Evolutionary conservation across 305 asterid species (phyloP).

Genomic region (Salvia sclarea): DNA sequence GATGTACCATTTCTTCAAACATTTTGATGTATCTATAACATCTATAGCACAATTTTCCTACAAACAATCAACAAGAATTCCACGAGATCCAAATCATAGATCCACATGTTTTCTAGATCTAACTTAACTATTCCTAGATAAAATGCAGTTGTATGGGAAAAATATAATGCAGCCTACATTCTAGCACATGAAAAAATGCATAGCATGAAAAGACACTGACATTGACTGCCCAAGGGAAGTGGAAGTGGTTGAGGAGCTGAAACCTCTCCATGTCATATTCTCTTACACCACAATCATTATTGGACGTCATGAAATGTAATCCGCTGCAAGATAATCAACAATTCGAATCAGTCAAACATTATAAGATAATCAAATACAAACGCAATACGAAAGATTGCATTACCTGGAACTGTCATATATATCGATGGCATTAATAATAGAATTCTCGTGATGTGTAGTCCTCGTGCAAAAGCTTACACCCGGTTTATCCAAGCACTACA

Average conservation of each 20-base stretch:
- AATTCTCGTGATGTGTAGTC: slow-evolving; percentile 64
- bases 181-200: background rate
- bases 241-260: slow-evolving; percentile 65
- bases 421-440: slow-evolving; percentile 71
- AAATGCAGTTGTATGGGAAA: background rate
- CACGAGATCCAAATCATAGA: background rate
- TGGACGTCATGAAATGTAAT: slow-evolving; percentile 60
- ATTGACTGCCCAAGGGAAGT: slow-evolving; percentile 82
- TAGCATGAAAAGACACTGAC: slow-evolving; percentile 41
- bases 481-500: slow-evolving; percentile 64
- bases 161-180: background rate
- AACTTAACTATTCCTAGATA: background rate
- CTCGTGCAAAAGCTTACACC: slow-evolving; percentile 79
- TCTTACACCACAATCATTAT: slow-evolving; percentile 67
- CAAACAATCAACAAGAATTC: slow-evolving; percentile 2
- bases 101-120: background rate
- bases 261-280: slow-evolving; percentile 73
- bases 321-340: slow-evolving; percentile 46
- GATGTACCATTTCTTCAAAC: background rate
- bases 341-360: background rate
- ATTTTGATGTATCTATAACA: background rate
- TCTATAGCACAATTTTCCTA: background rate
- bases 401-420: slow-evolving; percentile 60
- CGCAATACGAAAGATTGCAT: background rate
- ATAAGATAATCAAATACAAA: slow-evolving; percentile 16